Conservation (phyloP, 1,284 basidiomycete species). For the Cutaneotrichosporon curvatum region DNA sequence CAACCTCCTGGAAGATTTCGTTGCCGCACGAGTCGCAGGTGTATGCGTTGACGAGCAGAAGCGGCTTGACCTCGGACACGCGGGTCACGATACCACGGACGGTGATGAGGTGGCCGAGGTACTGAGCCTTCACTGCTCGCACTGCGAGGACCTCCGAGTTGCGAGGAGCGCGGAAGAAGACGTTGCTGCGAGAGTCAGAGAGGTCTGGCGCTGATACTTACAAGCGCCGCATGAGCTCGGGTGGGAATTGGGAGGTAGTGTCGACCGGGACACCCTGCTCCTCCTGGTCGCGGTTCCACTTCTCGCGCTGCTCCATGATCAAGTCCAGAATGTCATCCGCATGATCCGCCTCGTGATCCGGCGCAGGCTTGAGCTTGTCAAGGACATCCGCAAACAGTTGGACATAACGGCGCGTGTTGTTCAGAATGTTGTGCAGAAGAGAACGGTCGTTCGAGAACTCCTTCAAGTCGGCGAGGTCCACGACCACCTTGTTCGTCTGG, state of each 20-base stretch:
- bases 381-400: slow-evolving; percentile 83
- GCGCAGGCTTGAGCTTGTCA: slow-evolving; percentile 76
- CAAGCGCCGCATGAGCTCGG: slow-evolving; percentile 89
- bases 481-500: slow-evolving; percentile 38
- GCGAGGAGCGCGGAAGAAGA: slow-evolving; percentile 82
- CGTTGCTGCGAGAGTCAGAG: slow-evolving; percentile 55
- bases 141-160: slow-evolving; percentile 70
- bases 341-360: slow-evolving; percentile 70
- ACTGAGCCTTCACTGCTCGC: slow-evolving; percentile 74
- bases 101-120: slow-evolving; percentile 87
- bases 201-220: slow-evolving; percentile 50
- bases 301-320: slow-evolving; percentile 83
- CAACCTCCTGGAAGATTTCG: slow-evolving; percentile 97
- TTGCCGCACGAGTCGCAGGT: slow-evolving; percentile 97
- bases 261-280: slow-evolving; percentile 44
- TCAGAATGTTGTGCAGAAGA: slow-evolving; percentile 66
- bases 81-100: slow-evolving; percentile 97
- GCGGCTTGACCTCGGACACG: slow-evolving; percentile 96
- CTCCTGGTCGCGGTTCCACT: slow-evolving; percentile 60
- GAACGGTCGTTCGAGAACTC: slow-evolving; percentile 54
- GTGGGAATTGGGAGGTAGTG: slow-evolving; percentile 56
- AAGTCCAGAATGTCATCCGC: slow-evolving; percentile 90
- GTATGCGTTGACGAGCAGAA: slow-evolving; percentile 94
- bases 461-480: slow-evolving; percentile 46
- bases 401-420: slow-evolving; percentile 86